These are phyloP conservation scores for Sphagnum tenellum DNA, from an alignment of 225 moss, liverwort and hornwort species.

Conservation along the genomic window DNA sequence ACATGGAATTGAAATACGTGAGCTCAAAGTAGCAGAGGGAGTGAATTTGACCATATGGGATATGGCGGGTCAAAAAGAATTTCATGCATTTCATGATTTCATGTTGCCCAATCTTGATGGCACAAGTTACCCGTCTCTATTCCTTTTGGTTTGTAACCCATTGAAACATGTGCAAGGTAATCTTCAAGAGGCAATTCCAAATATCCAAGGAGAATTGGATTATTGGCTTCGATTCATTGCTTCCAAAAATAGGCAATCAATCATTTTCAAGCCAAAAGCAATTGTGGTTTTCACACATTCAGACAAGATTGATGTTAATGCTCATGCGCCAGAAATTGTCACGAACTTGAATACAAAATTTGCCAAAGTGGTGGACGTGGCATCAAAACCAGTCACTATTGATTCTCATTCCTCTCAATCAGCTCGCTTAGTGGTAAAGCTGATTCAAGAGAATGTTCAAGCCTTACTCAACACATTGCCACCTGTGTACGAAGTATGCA, in stretches of 20 bases:
- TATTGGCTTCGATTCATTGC: slow-evolving; percentile 4
- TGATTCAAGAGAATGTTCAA: not conserved
- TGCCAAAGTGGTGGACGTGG: not conserved
- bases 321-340: not conserved
- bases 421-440: not conserved
- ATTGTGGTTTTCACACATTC: slow-evolving; percentile 2
- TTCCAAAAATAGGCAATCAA: not conserved
- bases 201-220: not conserved
- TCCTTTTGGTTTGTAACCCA: not conserved
- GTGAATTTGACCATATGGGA: not conserved
- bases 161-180: not conserved
- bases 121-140: not conserved
- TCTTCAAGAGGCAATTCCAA: not conserved
- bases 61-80: not conserved
- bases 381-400: not conserved
- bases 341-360: not conserved
- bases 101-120: not conserved
- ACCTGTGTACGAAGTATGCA: not conserved
- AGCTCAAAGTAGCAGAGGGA: not conserved
- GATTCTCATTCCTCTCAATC: not conserved
- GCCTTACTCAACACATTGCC: not conserved
- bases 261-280: too few relatives aligned
- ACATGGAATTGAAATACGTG: not conserved
- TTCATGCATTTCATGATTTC: slow-evolving; percentile 1
- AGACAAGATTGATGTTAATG: not conserved